Percentiles rank a stretch among this genome's conserved stretches.
Evolutionary conservation across 2,329 filamentous ascomycete species (phyloP).

Genomic region (Sporothrix euskadiensis): DNA sequence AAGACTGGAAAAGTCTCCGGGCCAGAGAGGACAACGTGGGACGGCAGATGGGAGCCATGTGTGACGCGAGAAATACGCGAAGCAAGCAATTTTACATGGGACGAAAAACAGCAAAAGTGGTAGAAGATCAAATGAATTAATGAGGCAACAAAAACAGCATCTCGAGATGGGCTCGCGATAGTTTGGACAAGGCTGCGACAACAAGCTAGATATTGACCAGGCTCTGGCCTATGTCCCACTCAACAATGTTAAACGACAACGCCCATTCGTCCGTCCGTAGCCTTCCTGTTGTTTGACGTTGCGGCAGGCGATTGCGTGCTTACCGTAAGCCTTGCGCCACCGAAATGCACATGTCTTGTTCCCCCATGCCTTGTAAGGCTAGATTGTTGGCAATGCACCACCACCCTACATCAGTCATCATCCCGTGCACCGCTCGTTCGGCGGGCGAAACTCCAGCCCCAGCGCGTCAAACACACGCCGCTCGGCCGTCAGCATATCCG

Average conservation of each 20-base stretch:
- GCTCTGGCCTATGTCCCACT: background rate
- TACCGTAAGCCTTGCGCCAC: slow-evolving; percentile 7
- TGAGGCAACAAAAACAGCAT: background rate
- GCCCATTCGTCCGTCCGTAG: slow-evolving; percentile 21
- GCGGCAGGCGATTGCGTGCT: slow-evolving; percentile 17
- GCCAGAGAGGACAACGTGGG: background rate
- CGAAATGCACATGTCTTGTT: background rate
- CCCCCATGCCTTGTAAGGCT: slow-evolving; percentile 5
- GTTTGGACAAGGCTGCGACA: slow-evolving; percentile 2
- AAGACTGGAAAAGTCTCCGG: slow-evolving; percentile 15
- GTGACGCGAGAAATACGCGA: background rate
- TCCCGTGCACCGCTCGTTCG: slow-evolving; percentile 68
- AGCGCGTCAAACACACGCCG: slow-evolving; percentile 76
- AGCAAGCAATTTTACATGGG: background rate
- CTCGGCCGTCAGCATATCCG: slow-evolving; percentile 72
- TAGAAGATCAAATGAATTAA: background rate
- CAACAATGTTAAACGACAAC: background rate
- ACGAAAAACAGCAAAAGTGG: background rate
- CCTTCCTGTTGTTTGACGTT: slow-evolving; percentile 46
- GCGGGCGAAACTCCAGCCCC: slow-evolving; percentile 65
- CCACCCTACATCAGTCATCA: background rate
- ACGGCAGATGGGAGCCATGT: background rate
- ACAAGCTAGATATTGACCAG: slow-evolving; percentile 3
- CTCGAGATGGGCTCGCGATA: slow-evolving; percentile 15
- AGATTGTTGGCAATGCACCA: background rate